Evolutionary conservation across 768 basidiomycete species (phyloP).

Genomic region (Kondoa malvinella): DNA sequence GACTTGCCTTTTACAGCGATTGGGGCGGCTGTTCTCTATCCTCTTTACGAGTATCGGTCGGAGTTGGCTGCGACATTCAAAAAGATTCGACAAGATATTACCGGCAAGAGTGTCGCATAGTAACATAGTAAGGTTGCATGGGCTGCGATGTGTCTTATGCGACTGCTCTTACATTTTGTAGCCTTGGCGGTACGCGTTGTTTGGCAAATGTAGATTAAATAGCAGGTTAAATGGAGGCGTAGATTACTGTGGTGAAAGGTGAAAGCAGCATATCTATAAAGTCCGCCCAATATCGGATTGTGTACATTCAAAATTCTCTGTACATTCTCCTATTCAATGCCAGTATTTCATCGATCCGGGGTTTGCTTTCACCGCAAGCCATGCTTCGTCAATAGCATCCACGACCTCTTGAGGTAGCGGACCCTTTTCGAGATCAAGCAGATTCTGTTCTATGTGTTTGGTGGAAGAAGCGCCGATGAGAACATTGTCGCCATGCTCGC

Average conservation of each 20-base stretch:
- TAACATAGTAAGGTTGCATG: no score
- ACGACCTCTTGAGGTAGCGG: conserved; percentile 46
- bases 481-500: conserved; percentile 40
- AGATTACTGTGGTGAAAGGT: no score
- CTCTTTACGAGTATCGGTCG: conserved; percentile 62
- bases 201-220: no score
- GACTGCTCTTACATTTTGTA: no score
- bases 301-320: no score
- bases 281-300: no score
- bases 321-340: conserved; percentile 6
- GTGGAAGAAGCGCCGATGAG: conserved; percentile 49
- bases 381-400: conserved; percentile 40
- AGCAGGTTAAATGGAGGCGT: no score
- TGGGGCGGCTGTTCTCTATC: conserved; percentile 71
- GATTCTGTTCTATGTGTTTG: conserved; percentile 44
- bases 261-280: no score
- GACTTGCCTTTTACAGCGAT: conserved; percentile 37
- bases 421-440: conserved; percentile 43
- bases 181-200: no score
- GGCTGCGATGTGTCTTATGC: no score
- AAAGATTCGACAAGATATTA: background rate
- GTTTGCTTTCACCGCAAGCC: conserved; percentile 27
- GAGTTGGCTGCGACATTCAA: conserved; percentile 44
- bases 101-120: background rate
- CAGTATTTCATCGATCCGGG: conserved; percentile 10